phyloP scores from a whole-genome alignment of 176 grass and related monocot genomes.

The Eleusine coracana region DNA sequence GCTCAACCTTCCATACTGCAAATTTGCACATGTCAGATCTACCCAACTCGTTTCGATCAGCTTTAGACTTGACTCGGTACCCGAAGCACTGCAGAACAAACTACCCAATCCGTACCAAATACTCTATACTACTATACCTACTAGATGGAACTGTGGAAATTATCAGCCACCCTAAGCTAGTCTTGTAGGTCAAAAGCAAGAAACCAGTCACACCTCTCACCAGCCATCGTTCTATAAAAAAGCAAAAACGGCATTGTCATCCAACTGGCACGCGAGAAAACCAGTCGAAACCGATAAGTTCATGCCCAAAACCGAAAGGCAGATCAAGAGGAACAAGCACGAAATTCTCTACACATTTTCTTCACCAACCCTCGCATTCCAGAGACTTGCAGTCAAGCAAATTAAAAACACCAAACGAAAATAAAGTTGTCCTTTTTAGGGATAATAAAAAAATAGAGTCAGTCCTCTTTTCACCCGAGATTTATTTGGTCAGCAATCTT shows the following conservation, averaged over 20 bases:
- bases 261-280: neutral
- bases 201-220: neutral
- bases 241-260: neutral
- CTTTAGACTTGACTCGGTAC: neutral
- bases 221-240: neutral
- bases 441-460: neutral
- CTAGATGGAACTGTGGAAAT: too few relatives aligned
- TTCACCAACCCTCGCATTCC: neutral
- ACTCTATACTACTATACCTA: too few relatives aligned
- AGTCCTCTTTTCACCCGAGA: neutral
- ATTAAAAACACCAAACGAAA: too few relatives aligned
- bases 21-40: too few relatives aligned
- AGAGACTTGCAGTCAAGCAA: neutral
- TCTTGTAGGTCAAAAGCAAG: neutral
- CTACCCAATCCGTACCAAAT: too few relatives aligned
- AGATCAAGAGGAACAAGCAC: neutral
- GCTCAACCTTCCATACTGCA: too few relatives aligned
- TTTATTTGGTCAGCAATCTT: neutral
- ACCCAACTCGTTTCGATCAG: too few relatives aligned
- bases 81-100: too few relatives aligned
- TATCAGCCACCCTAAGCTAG: too few relatives aligned
- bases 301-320: neutral
- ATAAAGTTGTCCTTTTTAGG: neutral
- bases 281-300: neutral
- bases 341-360: neutral